phyloP scores from a whole-genome alignment of 1,139 yeast species.

The Candida sojae region DNA sequence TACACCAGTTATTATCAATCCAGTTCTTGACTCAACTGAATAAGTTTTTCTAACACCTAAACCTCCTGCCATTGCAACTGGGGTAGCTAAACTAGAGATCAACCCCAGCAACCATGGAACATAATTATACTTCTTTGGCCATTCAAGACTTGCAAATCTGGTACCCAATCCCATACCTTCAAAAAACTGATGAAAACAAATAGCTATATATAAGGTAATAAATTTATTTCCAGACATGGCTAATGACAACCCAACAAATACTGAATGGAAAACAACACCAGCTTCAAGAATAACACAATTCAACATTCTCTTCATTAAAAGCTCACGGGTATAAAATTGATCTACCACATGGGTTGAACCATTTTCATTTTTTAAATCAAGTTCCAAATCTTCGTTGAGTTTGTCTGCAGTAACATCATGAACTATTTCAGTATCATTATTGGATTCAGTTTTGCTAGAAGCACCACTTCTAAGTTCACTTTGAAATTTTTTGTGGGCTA shows the following conservation, averaged over 20 bases:
- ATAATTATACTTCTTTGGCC: constrained; percentile 32
- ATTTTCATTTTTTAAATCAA: not conserved
- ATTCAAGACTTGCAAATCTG: constrained; percentile 35
- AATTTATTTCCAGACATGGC: constrained; percentile 42
- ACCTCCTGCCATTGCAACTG: constrained; percentile 39
- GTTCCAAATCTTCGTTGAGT: not conserved
- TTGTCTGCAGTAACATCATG: not conserved
- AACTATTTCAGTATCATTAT: not conserved
- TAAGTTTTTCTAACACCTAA: constrained; percentile 36
- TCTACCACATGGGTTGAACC: not conserved
- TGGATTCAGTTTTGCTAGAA: not conserved
- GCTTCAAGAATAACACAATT: constrained; percentile 36
- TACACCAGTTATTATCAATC: constrained; percentile 36
- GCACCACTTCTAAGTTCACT: constrained; percentile 1
- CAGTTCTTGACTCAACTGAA: constrained; percentile 33
- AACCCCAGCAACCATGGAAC: constrained; percentile 37
- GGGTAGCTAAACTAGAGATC: constrained; percentile 35
- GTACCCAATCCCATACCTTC: constrained; percentile 46
- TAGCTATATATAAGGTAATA: constrained; percentile 35
- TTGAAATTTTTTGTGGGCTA: constrained; percentile 25
- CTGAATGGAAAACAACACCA: constrained; percentile 43
- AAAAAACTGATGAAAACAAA: constrained; percentile 43
- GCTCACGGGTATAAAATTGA: constrained; percentile 1
- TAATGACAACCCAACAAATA: constrained; percentile 39
- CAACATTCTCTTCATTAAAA: constrained; percentile 18